Percentiles rank a stretch among this genome's conserved stretches.
These are phyloP conservation scores for Globisporangium cystogenes DNA, from an alignment of 352 stramenopile species.

Conservation along the genomic window DNA sequence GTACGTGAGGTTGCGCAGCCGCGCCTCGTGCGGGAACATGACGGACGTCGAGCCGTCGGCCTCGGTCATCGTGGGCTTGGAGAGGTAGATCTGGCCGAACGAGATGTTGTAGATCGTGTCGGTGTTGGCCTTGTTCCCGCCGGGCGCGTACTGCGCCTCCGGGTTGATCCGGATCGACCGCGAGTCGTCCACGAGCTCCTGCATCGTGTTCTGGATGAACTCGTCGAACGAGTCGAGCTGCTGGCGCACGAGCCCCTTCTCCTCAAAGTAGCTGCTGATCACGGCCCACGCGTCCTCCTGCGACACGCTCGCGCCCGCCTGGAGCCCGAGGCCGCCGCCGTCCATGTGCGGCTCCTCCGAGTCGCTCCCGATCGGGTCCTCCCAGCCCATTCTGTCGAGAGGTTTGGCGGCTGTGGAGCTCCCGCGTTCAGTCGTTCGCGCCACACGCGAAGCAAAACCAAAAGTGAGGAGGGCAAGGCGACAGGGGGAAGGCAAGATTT, in stretches of 20 bases:
- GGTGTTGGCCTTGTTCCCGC: conserved; percentile 90
- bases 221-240: conserved; percentile 99
- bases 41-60: conserved; percentile 96
- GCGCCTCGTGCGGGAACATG: conserved; percentile 99
- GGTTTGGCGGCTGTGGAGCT: no score
- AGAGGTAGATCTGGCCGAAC: conserved; percentile 98
- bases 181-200: conserved; percentile 98
- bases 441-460: conserved; percentile 17
- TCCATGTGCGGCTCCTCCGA: conserved; percentile 21
- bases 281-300: conserved; percentile 99
- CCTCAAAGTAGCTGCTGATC: conserved; percentile 99
- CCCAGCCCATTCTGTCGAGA: conserved; percentile 84
- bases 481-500: background rate
- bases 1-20: conserved; percentile 99
- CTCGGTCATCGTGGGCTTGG: conserved; percentile 96
- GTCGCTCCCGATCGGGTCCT: conserved; percentile 61
- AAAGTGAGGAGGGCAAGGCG: conserved; percentile 24
- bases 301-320: conserved; percentile 84
- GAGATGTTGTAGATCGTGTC: conserved; percentile 94
- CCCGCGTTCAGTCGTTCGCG: conserved; percentile 8
- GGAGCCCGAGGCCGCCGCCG: conserved; percentile 35
- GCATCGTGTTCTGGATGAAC: conserved; percentile 99
- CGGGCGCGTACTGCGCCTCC: conserved; percentile 95
- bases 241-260: conserved; percentile 99
- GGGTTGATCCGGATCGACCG: conserved; percentile 96